These are phyloP conservation scores for Sporothrix protearum DNA, from an alignment of 2,329 filamentous ascomycete species.

Conservation along the genomic window DNA sequence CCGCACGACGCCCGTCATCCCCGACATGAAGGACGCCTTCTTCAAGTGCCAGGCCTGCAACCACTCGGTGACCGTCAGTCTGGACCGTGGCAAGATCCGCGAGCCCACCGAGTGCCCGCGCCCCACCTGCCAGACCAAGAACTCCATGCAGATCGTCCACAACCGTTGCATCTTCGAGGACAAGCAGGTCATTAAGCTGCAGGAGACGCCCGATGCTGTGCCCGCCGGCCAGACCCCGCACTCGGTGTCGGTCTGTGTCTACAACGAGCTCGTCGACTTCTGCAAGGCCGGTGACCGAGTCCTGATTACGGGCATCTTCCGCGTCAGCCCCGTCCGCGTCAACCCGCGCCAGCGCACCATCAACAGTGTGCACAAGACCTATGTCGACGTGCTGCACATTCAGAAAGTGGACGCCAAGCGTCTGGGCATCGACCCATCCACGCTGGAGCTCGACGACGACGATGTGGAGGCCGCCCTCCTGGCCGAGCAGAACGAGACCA, in stretches of 20 bases:
- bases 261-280: conserved; percentile 94
- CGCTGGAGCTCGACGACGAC: conserved; percentile 70
- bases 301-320: conserved; percentile 94
- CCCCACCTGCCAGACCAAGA: conserved; percentile 73
- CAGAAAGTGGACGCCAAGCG: conserved; percentile 96
- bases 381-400: conserved; percentile 90
- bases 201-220: conserved; percentile 93
- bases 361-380: conserved; percentile 97
- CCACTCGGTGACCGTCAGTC: conserved; percentile 82
- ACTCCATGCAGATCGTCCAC: conserved; percentile 98
- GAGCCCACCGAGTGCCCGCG: conserved; percentile 90
- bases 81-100: conserved; percentile 93
- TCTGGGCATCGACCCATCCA: conserved; percentile 85
- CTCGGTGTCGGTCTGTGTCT: conserved; percentile 91
- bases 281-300: conserved; percentile 97
- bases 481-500: conserved; percentile 35
- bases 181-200: conserved; percentile 97
- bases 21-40: conserved; percentile 98
- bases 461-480: conserved; percentile 47
- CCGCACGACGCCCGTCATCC: conserved; percentile 90
- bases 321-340: conserved; percentile 86
- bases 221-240: conserved; percentile 96
- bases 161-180: conserved; percentile 93
- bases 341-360: conserved; percentile 90
- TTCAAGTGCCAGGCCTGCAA: conserved; percentile 94